Evolutionary conservation across 225 moss, liverwort and hornwort species (phyloP).

Genomic region (Straminergon stramineum): DNA sequence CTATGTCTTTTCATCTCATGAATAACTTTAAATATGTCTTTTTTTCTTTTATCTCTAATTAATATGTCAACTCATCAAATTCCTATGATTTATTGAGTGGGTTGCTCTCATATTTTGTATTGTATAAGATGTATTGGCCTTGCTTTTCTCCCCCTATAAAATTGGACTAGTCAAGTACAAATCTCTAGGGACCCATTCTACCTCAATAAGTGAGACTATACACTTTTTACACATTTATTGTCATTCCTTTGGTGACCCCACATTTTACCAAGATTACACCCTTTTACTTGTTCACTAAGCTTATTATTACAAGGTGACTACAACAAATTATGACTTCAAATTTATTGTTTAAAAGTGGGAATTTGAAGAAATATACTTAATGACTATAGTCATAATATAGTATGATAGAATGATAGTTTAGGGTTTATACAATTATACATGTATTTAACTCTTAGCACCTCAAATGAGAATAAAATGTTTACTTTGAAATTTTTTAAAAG

Average conservation of each 20-base stretch:
- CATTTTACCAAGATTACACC: not conserved
- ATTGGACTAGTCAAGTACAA: rapidly evolving
- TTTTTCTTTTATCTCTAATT: not conserved
- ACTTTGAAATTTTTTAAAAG: not conserved
- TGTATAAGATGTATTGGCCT: not conserved
- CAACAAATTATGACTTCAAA: not conserved
- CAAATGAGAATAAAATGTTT: not conserved
- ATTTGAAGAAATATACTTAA: not conserved
- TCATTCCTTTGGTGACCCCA: not conserved
- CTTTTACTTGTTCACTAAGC: not conserved
- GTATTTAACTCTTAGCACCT: not conserved
- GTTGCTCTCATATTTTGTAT: not conserved
- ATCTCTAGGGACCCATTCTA: not conserved
- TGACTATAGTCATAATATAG: not conserved
- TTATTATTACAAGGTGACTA: not conserved
- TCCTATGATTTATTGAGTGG: not conserved
- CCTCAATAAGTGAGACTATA: not conserved
- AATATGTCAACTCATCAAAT: not conserved
- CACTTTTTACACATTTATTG: too few species aligned
- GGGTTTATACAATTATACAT: not conserved
- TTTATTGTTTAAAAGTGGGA: not conserved
- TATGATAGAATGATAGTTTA: not conserved
- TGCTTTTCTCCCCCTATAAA: too few species aligned
- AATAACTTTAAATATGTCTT: not conserved
- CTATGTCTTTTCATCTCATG: not conserved